Base-by-base conservation (phyloP, 129 eudicot species). In the Scalesia atractyloides region DNA sequence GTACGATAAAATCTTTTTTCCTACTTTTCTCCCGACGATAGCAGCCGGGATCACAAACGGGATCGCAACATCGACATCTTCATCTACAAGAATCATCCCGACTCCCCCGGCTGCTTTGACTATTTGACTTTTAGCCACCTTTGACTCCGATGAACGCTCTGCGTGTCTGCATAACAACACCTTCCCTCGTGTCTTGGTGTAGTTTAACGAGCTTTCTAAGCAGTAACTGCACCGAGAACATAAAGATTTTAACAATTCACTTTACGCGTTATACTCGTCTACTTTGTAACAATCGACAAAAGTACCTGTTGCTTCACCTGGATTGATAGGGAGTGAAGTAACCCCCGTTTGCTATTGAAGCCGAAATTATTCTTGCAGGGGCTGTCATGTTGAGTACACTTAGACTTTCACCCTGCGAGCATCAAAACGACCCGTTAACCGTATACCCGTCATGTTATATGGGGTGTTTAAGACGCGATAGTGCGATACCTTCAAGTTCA, bases 271-370 rank as follows among this genome's bases (percentile, higher is more conserved):
- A 64, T 43, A 43, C 19, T 5, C 56, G 53, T 66, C 71, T 39
- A 36, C 20, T 66, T 66, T 64, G 17, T 80, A 72, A 64, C 64
- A 46, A 81, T 39, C 47, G 58, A 57, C 24, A 84, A 58, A 78
- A 86, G 83, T 86, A 86, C 96, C 93, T 88, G 84, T 82, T 82
- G 69, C 87, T 88, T 91, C 97, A 88, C 93, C 93, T 91, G 91
- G 97, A 91, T 91, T 91, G 97, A 73, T 91, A 91, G 59, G 97
- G 95, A 80, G 91, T 91, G 73, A 91, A 91, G 78, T 74, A 85
- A 39, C 97, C 97, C 61, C 69, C 88, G 44, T 80, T 71, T 65
- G 97, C 95, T 75, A 80, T 81, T 47, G 97, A 80, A 75, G 95
- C 97, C 50, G 91, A 73, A 43, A 91, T 87, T 39, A 91, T 87